Evolutionary conservation across 371 early-diverging fungal species (phyloP), one percentile per base, ranked within the genome.

Genomic region (Entomophthora muscae): DNA sequence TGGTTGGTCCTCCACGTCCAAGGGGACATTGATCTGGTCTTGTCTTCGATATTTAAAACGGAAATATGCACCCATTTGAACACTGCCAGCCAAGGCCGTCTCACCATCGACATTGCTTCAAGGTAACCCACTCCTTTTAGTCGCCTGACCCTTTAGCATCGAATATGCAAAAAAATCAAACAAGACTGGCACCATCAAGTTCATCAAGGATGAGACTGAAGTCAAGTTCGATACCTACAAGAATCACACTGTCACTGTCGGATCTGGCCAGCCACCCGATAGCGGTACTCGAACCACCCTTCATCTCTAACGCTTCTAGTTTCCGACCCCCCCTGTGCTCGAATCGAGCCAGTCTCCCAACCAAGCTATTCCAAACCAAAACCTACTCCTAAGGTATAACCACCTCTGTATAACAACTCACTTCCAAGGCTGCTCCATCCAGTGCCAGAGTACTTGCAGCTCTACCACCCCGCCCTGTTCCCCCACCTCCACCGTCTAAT

Each of bases 11-110:
- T 77, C 76, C 64, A 66, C 68, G 54, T 86, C 89, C 72, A 94
- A 94, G 75, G 94, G 92, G 2, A 95, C 93, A 72, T 71, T 93
- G 30, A 72, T 90, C 22, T 76, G 86, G 0, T 81, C 79, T 68
- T 70, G 85, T 64, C 69, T 76, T 51, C 78, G 76, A 63, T 73
- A 74, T 63, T 63, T 27, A 63, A 63, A 52, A 63, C 63, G 2
- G 63, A 63, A 31, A 31, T 63, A 21, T 51, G 53, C 30, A 63
- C 63, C 31, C 63, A 63, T 54, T 30, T 63, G n/a, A 51, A 52
- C 32, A 54, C n/a, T 3, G 32, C 23, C 42, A 77, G 82, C 1
- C 72, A 74, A 10, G 80, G 80, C 0, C 73, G 81, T 21, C 77
- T 87, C 67, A 70, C 72, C 2, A 76, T 88, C 22, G 73, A 83